Percentiles rank a stretch among this genome's conserved stretches.
Conservation (phyloP, 805 yeast species). For the Schwanniomyces polymorphus region DNA sequence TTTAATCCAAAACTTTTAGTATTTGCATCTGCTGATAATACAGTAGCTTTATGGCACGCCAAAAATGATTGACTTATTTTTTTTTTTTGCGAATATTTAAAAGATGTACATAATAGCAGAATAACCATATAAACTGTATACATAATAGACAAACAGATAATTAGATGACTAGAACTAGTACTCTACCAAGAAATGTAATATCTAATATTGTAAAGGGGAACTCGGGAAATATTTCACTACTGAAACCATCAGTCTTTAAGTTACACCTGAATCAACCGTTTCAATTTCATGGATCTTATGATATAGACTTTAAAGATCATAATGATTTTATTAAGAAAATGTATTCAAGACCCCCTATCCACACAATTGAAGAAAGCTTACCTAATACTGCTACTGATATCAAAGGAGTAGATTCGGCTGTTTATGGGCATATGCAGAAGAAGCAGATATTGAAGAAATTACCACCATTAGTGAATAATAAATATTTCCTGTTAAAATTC, state of each 20-base stretch:
- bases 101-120: background rate
- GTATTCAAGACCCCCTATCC: slow-evolving; percentile 5
- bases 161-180: background rate
- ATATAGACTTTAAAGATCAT: slow-evolving; percentile 3
- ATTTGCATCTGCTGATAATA: slow-evolving; percentile 63
- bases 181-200: background rate
- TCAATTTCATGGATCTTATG: background rate
- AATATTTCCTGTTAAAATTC: slow-evolving; percentile 26
- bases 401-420: slow-evolving; percentile 29
- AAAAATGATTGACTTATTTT: background rate
- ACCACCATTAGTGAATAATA: slow-evolving; percentile 16
- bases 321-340: slow-evolving; percentile 4
- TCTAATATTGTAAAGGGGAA: background rate
- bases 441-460: slow-evolving; percentile 7
- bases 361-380: slow-evolving; percentile 10
- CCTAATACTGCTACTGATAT: slow-evolving; percentile 34
- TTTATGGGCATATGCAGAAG: slow-evolving; percentile 12
- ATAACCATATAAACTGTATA: background rate
- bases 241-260: background rate
- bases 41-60: slow-evolving; percentile 35
- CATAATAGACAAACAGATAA: background rate
- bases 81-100: background rate
- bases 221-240: background rate
- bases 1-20: slow-evolving; percentile 64
- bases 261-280: background rate